Percentiles rank a stretch among this genome's conserved stretches.
phyloP scores from a whole-genome alignment of 371 early-diverging fungal species.

The Mortierella sp. region DNA sequence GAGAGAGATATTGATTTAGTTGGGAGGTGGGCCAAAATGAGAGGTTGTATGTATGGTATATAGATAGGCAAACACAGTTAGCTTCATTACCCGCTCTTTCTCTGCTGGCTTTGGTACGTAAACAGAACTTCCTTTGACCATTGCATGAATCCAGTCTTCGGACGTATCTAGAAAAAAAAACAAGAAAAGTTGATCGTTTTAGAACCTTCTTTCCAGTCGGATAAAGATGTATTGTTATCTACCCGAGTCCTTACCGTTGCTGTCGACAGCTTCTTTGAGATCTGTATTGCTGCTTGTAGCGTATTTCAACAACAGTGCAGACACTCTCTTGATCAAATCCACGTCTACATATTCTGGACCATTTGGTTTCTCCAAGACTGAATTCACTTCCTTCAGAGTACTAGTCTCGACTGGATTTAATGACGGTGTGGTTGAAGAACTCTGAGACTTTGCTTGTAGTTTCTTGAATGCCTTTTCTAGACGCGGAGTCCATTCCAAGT shows the following conservation, averaged over 20 bases:
- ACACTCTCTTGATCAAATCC: constrained; percentile 37
- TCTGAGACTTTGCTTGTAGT: not conserved
- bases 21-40: not conserved
- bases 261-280: not conserved
- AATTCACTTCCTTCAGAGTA: constrained; percentile 14
- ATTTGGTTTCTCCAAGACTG: not conserved
- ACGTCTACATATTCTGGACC: constrained; percentile 24
- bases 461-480: constrained; percentile 40
- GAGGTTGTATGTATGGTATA: not conserved
- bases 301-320: constrained; percentile 29
- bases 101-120: constrained; percentile 41
- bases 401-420: constrained; percentile 9
- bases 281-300: not conserved
- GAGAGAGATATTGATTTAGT: not conserved
- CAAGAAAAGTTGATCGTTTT: not conserved
- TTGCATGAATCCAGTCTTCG: constrained; percentile 42
- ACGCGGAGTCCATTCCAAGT: constrained; percentile 47
- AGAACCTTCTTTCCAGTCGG: not conserved
- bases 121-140: constrained; percentile 45
- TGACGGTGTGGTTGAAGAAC: not conserved
- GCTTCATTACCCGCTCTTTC: constrained; percentile 29
- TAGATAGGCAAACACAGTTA: not conserved
- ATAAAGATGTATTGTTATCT: not conserved
- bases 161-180: constrained; percentile 12
- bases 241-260: not conserved